phyloP scores from a whole-genome alignment of 345 rosid species.

The Arabidopsis suecica region DNA sequence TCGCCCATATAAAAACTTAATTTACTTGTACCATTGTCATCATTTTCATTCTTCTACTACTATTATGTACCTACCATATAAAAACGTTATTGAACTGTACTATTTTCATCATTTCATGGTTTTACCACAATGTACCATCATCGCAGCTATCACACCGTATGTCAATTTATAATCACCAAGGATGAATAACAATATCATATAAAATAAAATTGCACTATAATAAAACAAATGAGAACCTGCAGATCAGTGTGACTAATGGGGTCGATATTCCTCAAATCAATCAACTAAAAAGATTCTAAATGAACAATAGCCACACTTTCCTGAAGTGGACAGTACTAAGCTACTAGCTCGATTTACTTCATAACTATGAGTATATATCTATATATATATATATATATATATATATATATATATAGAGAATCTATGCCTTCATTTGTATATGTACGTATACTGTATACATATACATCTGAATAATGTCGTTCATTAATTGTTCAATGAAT shows the following conservation, averaged over 20 bases:
- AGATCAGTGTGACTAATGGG: slow-evolving; percentile 35
- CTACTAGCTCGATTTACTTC: slow-evolving; percentile 29
- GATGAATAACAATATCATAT: neutral
- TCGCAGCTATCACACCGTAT: slow-evolving; percentile 24
- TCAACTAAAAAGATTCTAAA: slow-evolving; percentile 39
- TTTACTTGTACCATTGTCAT: slow-evolving; percentile 9
- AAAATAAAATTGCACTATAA: neutral
- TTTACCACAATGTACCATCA: slow-evolving; percentile 1
- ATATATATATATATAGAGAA: neutral
- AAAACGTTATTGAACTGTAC: neutral
- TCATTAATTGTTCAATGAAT: slow-evolving; percentile 25
- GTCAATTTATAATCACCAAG: slow-evolving; percentile 17
- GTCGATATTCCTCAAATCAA: slow-evolving; percentile 36
- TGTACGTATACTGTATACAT: neutral
- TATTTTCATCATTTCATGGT: neutral
- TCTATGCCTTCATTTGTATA: slow-evolving; percentile 5
- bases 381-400: neutral
- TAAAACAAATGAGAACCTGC: slow-evolving; percentile 20
- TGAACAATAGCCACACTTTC: slow-evolving; percentile 42
- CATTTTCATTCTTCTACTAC: neutral
- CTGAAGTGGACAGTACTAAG: slow-evolving; percentile 33
- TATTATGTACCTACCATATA: slow-evolving; percentile 16
- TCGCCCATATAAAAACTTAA: neutral
- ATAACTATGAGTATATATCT: neutral
- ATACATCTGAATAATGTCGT: slow-evolving; percentile 30